Percentiles rank a stretch among this genome's conserved stretches.
These are phyloP conservation scores for Tolypocladium paradoxum DNA, from an alignment of 2,329 filamentous ascomycete species.

Conservation along the genomic window DNA sequence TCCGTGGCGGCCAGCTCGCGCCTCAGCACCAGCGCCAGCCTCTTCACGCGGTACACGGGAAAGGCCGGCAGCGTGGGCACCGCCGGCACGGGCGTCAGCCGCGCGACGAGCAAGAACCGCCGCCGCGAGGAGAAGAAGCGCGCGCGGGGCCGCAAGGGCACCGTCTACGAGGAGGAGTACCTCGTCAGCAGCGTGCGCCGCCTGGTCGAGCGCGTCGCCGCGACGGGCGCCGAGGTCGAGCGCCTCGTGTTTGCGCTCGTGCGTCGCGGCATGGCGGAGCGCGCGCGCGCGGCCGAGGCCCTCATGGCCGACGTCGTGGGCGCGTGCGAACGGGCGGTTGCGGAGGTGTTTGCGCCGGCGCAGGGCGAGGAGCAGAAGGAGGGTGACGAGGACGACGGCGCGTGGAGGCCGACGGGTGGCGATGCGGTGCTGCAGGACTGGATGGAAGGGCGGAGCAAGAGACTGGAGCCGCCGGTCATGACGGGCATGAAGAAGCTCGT, in stretches of 20 bases:
- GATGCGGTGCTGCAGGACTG: conserved; percentile 43
- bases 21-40: conserved; percentile 68
- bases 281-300: conserved; percentile 66
- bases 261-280: conserved; percentile 75
- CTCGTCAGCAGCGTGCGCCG: conserved; percentile 78
- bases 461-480: conserved; percentile 38
- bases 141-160: conserved; percentile 88
- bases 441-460: conserved; percentile 32
- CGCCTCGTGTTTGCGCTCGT: conserved; percentile 67
- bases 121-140: conserved; percentile 89
- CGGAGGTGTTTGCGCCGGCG: conserved; percentile 52
- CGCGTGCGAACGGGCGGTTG: conserved; percentile 54
- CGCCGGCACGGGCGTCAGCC: conserved; percentile 59
- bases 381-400: conserved; percentile 10
- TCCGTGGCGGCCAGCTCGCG: conserved; percentile 77
- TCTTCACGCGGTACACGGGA: conserved; percentile 89
- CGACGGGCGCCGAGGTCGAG: conserved; percentile 59
- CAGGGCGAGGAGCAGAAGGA: conserved; percentile 8
- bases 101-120: conserved; percentile 80
- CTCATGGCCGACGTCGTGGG: conserved; percentile 65
- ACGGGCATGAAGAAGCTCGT: conserved; percentile 36
- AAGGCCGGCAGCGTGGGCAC: conserved; percentile 54
- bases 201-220: conserved; percentile 72
- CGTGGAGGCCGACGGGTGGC: conserved; percentile 32
- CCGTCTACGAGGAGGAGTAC: conserved; percentile 97